phyloP scores from a whole-genome alignment of 1,284 basidiomycete species.

The Pseudomicrostroma phylloplanum region DNA sequence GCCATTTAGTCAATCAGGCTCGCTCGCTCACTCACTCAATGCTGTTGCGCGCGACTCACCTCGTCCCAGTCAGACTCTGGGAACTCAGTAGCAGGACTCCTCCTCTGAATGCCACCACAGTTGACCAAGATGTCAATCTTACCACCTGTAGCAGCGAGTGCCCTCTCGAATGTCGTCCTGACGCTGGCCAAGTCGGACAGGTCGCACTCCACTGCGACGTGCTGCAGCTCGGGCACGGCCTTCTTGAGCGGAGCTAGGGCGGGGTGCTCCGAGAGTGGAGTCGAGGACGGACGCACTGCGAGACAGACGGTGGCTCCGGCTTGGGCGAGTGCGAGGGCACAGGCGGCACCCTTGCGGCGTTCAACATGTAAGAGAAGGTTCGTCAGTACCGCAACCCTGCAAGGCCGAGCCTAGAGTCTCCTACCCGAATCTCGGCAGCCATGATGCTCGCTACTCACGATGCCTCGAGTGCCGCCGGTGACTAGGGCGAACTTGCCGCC shows the following conservation, averaged over 20 bases:
- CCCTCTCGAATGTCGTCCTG: conserved; percentile 59
- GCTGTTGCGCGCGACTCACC: conserved; percentile 13
- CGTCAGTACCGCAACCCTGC: too few relatives aligned
- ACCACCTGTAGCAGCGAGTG: conserved; percentile 54
- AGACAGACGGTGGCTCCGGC: conserved; percentile 73
- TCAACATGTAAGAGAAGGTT: conserved; percentile 26
- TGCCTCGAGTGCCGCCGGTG: conserved; percentile 35
- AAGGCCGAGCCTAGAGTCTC: too few relatives aligned
- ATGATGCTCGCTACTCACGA: conserved; percentile 9
- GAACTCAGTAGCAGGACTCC: conserved; percentile 60
- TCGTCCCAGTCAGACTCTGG: conserved; percentile 82
- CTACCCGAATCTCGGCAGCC: too few relatives aligned
- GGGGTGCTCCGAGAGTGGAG: conserved; percentile 13
- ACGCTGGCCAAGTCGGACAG: conserved; percentile 65
- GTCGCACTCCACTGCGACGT: conserved; percentile 66
- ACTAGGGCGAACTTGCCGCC: conserved; percentile 30
- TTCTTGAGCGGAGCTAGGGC: conserved; percentile 16
- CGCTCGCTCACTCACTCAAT: conserved; percentile 9
- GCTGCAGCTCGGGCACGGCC: conserved; percentile 54
- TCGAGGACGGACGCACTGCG: conserved; percentile 47
- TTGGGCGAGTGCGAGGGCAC: conserved; percentile 55
- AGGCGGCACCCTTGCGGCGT: conserved; percentile 43
- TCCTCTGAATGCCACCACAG: conserved; percentile 80
- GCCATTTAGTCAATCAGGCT: not conserved
- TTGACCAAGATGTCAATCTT: conserved; percentile 81